These are phyloP conservation scores for Annona squamosa DNA, from an alignment of 164 flowering plant genomes.

Conservation along the genomic window DNA sequence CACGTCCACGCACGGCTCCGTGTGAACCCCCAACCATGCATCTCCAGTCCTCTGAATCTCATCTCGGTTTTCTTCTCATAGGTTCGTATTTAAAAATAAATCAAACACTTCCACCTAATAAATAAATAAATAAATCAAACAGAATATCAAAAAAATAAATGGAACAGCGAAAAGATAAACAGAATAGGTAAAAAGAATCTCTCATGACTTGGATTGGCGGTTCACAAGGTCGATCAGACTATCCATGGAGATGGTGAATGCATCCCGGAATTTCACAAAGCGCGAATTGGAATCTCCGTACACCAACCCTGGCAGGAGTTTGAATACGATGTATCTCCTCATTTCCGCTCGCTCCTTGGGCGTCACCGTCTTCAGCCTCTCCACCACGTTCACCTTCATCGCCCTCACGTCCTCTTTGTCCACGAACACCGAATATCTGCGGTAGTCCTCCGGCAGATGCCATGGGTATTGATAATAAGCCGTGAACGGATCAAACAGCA, in stretches of 20 bases:
- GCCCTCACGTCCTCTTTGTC: slow-evolving; percentile 53
- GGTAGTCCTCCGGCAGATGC: slow-evolving; percentile 69
- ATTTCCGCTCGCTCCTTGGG: slow-evolving; percentile 45
- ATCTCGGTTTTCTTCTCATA: too few relatives aligned
- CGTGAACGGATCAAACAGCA: slow-evolving; percentile 64
- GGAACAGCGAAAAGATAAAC: not conserved
- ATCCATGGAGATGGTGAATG: slow-evolving; percentile 48
- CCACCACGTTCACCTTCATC: slow-evolving; percentile 46
- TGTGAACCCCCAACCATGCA: too few relatives aligned
- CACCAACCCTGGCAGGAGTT: slow-evolving; percentile 62
- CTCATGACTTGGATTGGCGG: slow-evolving; percentile 13
- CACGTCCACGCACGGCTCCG: too few relatives aligned
- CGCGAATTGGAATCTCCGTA: slow-evolving; percentile 45
- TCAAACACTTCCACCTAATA: too few relatives aligned
- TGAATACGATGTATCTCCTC: slow-evolving; percentile 71
- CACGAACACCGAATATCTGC: slow-evolving; percentile 54
- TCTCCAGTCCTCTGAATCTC: too few relatives aligned
- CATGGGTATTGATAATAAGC: slow-evolving; percentile 82
- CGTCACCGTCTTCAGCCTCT: slow-evolving; percentile 40
- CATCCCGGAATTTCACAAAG: slow-evolving; percentile 58
- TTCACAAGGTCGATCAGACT: slow-evolving; percentile 41
- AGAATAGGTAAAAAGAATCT: not conserved
- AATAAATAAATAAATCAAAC: too few relatives aligned
- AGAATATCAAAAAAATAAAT: too few relatives aligned
- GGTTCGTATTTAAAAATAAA: too few relatives aligned